phyloP scores from a whole-genome alignment of 2,329 filamentous ascomycete genomes.

The Rhynchosporium graminicola region DNA sequence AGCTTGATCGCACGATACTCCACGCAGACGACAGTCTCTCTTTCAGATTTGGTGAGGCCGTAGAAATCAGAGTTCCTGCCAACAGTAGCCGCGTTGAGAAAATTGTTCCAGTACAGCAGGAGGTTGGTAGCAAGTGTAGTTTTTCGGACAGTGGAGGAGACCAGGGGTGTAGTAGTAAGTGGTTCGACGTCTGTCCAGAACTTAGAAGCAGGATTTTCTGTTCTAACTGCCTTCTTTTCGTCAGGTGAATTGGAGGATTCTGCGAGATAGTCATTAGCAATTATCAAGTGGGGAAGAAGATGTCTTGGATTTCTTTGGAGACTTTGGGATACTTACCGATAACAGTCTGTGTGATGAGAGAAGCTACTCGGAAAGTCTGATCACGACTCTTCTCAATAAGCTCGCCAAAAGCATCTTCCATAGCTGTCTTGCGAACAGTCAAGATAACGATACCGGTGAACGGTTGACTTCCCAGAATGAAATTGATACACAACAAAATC shows the following conservation, averaged over 20 bases:
- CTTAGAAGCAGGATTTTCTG: too few species aligned
- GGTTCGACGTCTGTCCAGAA: too few species aligned
- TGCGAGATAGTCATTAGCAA: background rate
- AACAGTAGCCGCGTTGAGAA: background rate
- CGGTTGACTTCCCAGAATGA: slow-evolving; percentile 65
- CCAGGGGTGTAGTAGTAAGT: background rate
- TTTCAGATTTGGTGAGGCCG: slow-evolving; percentile 52
- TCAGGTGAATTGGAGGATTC: background rate
- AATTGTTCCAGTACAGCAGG: background rate
- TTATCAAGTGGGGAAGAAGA: too few species aligned
- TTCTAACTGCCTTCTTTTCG: background rate
- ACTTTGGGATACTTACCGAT: background rate
- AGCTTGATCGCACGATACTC: slow-evolving; percentile 64
- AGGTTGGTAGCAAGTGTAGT: background rate
- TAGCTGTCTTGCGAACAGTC: slow-evolving; percentile 58
- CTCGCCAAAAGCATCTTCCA: slow-evolving; percentile 49
- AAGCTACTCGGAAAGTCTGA: slow-evolving; percentile 9
- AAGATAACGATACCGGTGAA: slow-evolving; percentile 67
- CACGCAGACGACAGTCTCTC: slow-evolving; percentile 57
- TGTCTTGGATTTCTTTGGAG: background rate
- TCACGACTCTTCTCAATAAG: background rate
- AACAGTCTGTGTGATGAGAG: background rate
- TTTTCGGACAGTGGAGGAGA: background rate
- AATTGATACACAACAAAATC: slow-evolving; percentile 61
- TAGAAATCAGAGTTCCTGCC: slow-evolving; percentile 43